phyloP scores from a whole-genome alignment of 805 yeast species.

The Wickerhamomyces alni region DNA sequence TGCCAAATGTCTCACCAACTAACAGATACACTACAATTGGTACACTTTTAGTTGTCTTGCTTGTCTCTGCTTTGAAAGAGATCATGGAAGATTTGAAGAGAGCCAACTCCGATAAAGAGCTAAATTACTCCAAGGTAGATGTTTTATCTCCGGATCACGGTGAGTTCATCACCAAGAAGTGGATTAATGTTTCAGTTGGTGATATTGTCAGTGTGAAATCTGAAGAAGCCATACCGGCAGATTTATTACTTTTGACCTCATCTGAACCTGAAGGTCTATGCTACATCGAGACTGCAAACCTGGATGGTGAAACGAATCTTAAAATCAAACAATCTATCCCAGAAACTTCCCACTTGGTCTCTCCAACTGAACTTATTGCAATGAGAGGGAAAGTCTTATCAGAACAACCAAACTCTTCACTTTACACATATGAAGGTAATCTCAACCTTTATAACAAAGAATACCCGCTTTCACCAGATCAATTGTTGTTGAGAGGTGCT shows the following conservation, averaged over 20 bases:
- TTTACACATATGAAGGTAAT: slow-evolving; percentile 94
- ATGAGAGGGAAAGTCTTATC: slow-evolving; percentile 61
- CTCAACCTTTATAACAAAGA: slow-evolving; percentile 45
- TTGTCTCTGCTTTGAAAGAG: slow-evolving; percentile 92
- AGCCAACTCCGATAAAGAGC: slow-evolving; percentile 79
- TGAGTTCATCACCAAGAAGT: slow-evolving; percentile 58
- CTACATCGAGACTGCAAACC: slow-evolving; percentile 93
- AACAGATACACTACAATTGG: slow-evolving; percentile 94
- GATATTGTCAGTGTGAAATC: slow-evolving; percentile 80
- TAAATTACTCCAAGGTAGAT: slow-evolving; percentile 70
- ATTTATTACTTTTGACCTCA: slow-evolving; percentile 73
- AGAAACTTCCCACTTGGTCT: slow-evolving; percentile 70
- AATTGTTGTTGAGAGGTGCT: slow-evolving; percentile 90
- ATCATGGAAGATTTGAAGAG: slow-evolving; percentile 87
- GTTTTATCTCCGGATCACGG: slow-evolving; percentile 54
- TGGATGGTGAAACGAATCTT: slow-evolving; percentile 96
- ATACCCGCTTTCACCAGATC: slow-evolving; percentile 83
- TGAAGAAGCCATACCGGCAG: slow-evolving; percentile 94
- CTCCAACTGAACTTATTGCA: slow-evolving; percentile 51
- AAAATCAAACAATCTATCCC: slow-evolving; percentile 85
- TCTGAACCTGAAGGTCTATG: slow-evolving; percentile 98
- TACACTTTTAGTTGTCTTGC: slow-evolving; percentile 75
- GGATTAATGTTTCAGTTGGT: slow-evolving; percentile 90
- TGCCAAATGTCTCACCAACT: slow-evolving; percentile 94
- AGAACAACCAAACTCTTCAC: slow-evolving; percentile 90